Conservation (phyloP, 148 eudicot genomes). For the Diospyros lotus region DNA sequence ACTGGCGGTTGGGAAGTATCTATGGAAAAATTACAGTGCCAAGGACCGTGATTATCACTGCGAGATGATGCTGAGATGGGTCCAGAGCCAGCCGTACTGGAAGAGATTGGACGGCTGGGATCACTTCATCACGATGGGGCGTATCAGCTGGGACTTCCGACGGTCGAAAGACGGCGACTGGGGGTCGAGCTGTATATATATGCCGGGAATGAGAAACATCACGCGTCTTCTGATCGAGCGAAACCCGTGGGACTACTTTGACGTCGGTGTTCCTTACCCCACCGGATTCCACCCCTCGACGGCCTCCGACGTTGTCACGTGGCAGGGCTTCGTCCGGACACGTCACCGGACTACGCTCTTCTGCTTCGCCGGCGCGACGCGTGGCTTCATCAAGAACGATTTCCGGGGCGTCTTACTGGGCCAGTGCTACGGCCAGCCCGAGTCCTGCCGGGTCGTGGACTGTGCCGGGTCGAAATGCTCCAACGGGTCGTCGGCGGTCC, state of each 20-base stretch:
- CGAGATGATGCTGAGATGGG: slow-evolving; percentile 43
- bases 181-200: slow-evolving; percentile 54
- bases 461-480: slow-evolving; percentile 57
- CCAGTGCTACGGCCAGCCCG: slow-evolving; percentile 51
- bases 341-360: slow-evolving; percentile 42
- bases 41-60: slow-evolving; percentile 52
- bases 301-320: slow-evolving; percentile 22
- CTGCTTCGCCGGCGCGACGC: slow-evolving; percentile 82
- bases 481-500: slow-evolving; percentile 52
- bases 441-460: slow-evolving; percentile 60
- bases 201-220: slow-evolving; percentile 47
- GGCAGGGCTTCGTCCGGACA: slow-evolving; percentile 50
- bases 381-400: slow-evolving; percentile 59
- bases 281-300: slow-evolving; percentile 68
- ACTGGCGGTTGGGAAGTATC: slow-evolving; percentile 48
- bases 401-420: slow-evolving; percentile 55
- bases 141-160: slow-evolving; percentile 73
- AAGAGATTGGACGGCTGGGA: slow-evolving; percentile 49
- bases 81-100: slow-evolving; percentile 33
- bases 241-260: slow-evolving; percentile 60
- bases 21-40: slow-evolving; percentile 36
- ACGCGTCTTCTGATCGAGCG: slow-evolving; percentile 58
- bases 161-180: slow-evolving; percentile 40
- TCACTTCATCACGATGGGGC: slow-evolving; percentile 57
- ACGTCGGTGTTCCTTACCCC: slow-evolving; percentile 70